Conservation (phyloP, 2,329 filamentous ascomycete species). For the Delphinella strobiligena region DNA sequence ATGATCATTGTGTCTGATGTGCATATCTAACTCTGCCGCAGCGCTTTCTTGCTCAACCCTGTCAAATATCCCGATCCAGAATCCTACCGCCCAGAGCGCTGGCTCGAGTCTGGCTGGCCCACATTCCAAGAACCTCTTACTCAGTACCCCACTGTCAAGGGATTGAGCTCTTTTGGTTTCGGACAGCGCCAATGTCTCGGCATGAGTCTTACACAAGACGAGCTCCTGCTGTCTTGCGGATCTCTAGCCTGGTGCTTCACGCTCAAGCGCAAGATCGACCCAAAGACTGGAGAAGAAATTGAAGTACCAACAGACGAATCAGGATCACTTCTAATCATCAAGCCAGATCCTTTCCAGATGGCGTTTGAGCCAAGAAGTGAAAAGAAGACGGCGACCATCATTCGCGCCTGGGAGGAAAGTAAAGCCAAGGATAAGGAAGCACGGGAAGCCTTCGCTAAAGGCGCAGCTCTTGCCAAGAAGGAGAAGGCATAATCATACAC, state of each 20-base stretch:
- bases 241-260: constrained; percentile 37
- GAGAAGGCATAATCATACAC: neutral
- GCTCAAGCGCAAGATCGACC: constrained; percentile 37
- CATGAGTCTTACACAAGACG: constrained; percentile 50
- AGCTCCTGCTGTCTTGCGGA: constrained; percentile 42
- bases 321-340: constrained; percentile 46
- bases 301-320: constrained; percentile 35
- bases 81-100: constrained; percentile 49
- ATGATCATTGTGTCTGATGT: constrained; percentile 5
- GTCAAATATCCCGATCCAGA: constrained; percentile 52
- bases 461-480: constrained; percentile 5
- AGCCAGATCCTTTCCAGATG: constrained; percentile 45
- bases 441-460: constrained; percentile 20
- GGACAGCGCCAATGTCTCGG: constrained; percentile 52
- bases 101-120: constrained; percentile 49
- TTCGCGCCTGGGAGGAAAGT: constrained; percentile 26
- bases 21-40: constrained; percentile 14
- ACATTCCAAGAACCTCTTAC: constrained; percentile 54
- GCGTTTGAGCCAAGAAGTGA: constrained; percentile 39
- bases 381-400: constrained; percentile 26
- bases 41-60: constrained; percentile 47
- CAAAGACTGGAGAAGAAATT: constrained; percentile 29
- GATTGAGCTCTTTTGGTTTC: constrained; percentile 54
- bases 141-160: constrained; percentile 50
- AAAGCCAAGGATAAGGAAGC: constrained; percentile 25